Evolutionary conservation across 148 eudicot genomes (phyloP).

Genomic region (Persicaria tinctoria): DNA sequence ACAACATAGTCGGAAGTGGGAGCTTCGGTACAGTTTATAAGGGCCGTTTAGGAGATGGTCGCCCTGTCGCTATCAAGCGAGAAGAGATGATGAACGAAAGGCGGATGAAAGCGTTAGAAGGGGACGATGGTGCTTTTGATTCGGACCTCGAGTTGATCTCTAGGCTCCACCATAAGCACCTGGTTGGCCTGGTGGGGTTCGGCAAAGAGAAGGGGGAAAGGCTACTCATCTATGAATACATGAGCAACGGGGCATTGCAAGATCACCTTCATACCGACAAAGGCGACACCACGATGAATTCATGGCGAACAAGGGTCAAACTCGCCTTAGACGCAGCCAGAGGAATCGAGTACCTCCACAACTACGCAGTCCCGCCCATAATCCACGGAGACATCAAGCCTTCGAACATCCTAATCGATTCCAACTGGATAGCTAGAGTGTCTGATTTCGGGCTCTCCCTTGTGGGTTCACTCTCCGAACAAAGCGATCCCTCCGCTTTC

Average conservation of each 20-base stretch:
- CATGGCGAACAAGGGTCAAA: slow-evolving; percentile 55
- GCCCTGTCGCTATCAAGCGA: slow-evolving; percentile 56
- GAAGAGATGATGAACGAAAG: slow-evolving; percentile 26
- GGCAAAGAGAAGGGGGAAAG: slow-evolving; percentile 48
- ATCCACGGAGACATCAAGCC: slow-evolving; percentile 60
- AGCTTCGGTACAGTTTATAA: slow-evolving; percentile 48
- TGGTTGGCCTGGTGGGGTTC: slow-evolving; percentile 53
- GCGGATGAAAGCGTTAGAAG: slow-evolving; percentile 1
- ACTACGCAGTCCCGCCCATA: slow-evolving; percentile 60
- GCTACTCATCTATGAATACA: slow-evolving; percentile 48
- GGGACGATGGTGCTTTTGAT: slow-evolving; percentile 17
- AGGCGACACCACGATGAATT: slow-evolving; percentile 24
- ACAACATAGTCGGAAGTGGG: slow-evolving; percentile 50
- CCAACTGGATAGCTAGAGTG: slow-evolving; percentile 52
- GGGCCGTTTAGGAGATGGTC: slow-evolving; percentile 41
- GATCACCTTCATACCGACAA: slow-evolving; percentile 37
- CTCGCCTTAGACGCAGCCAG: slow-evolving; percentile 54
- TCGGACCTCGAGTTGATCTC: slow-evolving; percentile 29
- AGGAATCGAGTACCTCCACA: slow-evolving; percentile 61
- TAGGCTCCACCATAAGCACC: slow-evolving; percentile 56
- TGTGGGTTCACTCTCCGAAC: slow-evolving; percentile 25
- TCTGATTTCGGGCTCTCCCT: slow-evolving; percentile 55
- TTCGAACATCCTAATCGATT: slow-evolving; percentile 49
- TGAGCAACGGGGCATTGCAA: slow-evolving; percentile 45
- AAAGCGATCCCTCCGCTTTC: slow-evolving; percentile 22